Conservation (phyloP, 345 rosid species). For the Salix exigua region DNA sequence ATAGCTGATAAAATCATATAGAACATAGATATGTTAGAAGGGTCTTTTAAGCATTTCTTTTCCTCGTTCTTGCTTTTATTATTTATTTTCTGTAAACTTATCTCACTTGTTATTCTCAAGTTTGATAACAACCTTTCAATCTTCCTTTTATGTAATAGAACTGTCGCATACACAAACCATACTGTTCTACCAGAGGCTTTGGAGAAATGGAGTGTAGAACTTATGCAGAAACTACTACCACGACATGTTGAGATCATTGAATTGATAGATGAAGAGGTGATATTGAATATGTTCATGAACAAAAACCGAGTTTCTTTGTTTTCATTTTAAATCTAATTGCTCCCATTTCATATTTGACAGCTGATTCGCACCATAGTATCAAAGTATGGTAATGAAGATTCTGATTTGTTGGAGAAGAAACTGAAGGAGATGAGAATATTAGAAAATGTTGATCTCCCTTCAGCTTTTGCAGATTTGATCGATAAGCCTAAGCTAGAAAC, state of each 20-base stretch:
- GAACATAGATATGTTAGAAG: background rate
- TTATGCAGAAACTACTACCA: slow-evolving; percentile 70
- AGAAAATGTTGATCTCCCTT: slow-evolving; percentile 73
- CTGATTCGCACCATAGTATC: slow-evolving; percentile 55
- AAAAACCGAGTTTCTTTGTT: background rate
- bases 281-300: slow-evolving; percentile 12
- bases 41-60: background rate
- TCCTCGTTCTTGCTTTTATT: background rate
- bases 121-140: slow-evolving; percentile 4
- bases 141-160: slow-evolving; percentile 35
- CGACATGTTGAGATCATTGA: slow-evolving; percentile 78
- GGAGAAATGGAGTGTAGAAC: slow-evolving; percentile 88
- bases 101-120: background rate
- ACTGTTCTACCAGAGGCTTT: slow-evolving; percentile 82
- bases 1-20: background rate
- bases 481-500: slow-evolving; percentile 39
- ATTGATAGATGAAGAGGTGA: slow-evolving; percentile 78
- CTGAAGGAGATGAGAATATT: slow-evolving; percentile 74
- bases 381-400: slow-evolving; percentile 52
- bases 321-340: slow-evolving; percentile 14
- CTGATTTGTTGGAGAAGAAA: slow-evolving; percentile 47
- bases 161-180: slow-evolving; percentile 83
- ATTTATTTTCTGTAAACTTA: background rate
- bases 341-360: slow-evolving; percentile 34
- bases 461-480: slow-evolving; percentile 54